Percentiles rank a stretch among this genome's conserved stretches.
These are phyloP conservation scores for Cornus florida DNA, from an alignment of 148 eudicot species.

Conservation along the genomic window DNA sequence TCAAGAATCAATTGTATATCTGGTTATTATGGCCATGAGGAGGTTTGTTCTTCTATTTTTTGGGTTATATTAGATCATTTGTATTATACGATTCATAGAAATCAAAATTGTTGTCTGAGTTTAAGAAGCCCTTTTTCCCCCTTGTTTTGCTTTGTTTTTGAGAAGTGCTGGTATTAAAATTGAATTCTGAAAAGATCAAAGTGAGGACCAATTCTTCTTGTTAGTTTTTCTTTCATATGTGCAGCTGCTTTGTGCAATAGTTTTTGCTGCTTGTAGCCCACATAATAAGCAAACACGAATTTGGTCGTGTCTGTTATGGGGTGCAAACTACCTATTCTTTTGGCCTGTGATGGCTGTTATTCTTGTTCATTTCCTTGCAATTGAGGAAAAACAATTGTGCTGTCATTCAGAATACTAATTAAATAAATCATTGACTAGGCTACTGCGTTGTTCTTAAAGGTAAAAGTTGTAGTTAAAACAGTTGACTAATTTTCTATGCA, in stretches of 20 bases:
- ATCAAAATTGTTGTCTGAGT: neutral
- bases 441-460: no score
- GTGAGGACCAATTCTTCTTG: no score
- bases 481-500: no score
- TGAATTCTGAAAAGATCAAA: neutral
- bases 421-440: no score
- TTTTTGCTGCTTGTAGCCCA: neutral
- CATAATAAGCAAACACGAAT: neutral
- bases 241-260: neutral
- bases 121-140: neutral
- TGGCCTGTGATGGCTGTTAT: no score
- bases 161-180: conserved; percentile 1
- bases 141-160: neutral
- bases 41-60: conserved; percentile 51
- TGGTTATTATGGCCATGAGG: conserved; percentile 93
- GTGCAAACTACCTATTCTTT: no score
- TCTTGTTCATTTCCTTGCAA: no score
- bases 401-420: no score
- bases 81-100: neutral
- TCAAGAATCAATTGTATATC: conserved; percentile 68
- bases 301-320: neutral
- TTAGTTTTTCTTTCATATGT: neutral
- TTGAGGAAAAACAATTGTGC: no score
- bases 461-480: no score
- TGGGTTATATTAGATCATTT: neutral